These are phyloP conservation scores for Diophrys appendiculata DNA, from an alignment of 73 alveolate genomes.

Conservation along the genomic window DNA sequence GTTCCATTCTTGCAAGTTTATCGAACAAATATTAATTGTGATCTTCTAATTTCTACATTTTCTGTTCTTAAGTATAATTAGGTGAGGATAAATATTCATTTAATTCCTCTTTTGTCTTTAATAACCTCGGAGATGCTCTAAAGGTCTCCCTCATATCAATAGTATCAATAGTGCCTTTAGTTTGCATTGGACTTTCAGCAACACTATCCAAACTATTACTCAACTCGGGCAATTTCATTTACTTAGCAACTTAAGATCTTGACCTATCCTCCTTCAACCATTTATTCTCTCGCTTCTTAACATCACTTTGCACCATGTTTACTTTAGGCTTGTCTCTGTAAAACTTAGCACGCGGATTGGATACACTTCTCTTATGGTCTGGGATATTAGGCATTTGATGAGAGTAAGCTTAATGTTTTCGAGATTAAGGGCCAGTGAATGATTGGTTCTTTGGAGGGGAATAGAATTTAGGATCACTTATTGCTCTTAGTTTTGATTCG, in stretches of 20 bases:
- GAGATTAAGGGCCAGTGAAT: too few relatives aligned
- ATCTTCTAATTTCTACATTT: background rate
- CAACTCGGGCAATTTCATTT: background rate
- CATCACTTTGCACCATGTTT: background rate
- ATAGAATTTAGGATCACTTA: background rate
- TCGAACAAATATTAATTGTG: background rate
- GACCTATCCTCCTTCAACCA: background rate
- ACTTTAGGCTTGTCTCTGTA: background rate
- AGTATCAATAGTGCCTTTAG: too few relatives aligned
- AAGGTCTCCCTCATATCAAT: too few relatives aligned
- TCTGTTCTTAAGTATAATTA: background rate
- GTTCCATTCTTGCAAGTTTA: background rate
- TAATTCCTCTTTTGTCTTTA: too few relatives aligned
- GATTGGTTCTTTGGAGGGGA: too few relatives aligned
- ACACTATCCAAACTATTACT: background rate
- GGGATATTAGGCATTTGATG: too few relatives aligned
- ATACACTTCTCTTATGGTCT: too few relatives aligned
- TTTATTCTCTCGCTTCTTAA: background rate
- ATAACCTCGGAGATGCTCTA: too few relatives aligned
- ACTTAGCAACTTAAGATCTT: background rate
- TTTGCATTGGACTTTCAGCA: too few relatives aligned
- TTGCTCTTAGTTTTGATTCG: background rate
- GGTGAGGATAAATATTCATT: too few relatives aligned
- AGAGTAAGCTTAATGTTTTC: too few relatives aligned
- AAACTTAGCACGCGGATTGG: background rate